These are phyloP conservation scores for Penicillium crustosum DNA, from an alignment of 2,329 filamentous ascomycete genomes.

Conservation along the genomic window DNA sequence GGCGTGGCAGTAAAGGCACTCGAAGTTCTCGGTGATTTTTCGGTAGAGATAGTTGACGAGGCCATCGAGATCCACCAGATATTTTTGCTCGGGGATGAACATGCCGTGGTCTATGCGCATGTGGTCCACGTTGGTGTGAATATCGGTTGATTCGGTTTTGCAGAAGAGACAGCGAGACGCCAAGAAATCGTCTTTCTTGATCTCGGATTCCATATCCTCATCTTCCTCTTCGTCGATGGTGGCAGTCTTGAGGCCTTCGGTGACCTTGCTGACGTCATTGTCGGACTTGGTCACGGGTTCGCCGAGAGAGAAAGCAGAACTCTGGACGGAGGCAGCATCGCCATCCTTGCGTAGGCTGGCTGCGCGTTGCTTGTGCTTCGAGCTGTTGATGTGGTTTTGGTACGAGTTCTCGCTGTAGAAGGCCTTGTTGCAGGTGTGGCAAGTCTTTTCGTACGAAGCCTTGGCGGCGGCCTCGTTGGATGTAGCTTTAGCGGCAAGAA, in stretches of 20 bases:
- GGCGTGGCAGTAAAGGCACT: slow-evolving; percentile 88
- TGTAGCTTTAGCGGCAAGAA: slow-evolving; percentile 82
- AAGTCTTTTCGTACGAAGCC: slow-evolving; percentile 82
- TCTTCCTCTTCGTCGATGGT: slow-evolving; percentile 45
- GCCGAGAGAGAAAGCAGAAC: slow-evolving; percentile 86
- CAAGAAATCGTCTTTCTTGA: slow-evolving; percentile 48
- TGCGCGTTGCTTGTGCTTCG: slow-evolving; percentile 78
- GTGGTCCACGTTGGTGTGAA: slow-evolving; percentile 75
- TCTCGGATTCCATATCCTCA: slow-evolving; percentile 50
- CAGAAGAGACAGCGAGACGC: slow-evolving; percentile 78
- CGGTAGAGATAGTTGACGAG: slow-evolving; percentile 74
- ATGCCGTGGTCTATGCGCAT: slow-evolving; percentile 94
- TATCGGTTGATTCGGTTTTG: slow-evolving; percentile 75
- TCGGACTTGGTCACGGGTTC: slow-evolving; percentile 65
- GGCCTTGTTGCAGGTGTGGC: slow-evolving; percentile 80
- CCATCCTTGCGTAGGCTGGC: slow-evolving; percentile 50
- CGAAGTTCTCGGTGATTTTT: slow-evolving; percentile 75
- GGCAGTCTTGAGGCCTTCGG: slow-evolving; percentile 73
- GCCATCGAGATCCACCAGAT: slow-evolving; percentile 78
- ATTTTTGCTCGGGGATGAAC: slow-evolving; percentile 89
- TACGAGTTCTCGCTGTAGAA: slow-evolving; percentile 98
- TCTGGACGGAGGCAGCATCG: slow-evolving; percentile 75
- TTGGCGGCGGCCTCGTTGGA: slow-evolving; percentile 82
- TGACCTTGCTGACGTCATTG: slow-evolving; percentile 72
- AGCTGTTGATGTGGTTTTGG: slow-evolving; percentile 85